Evolutionary conservation across 352 stramenopile species (phyloP), one percentile per base, ranked within the genome.

Genomic region (Phytophthora cactorum): DNA sequence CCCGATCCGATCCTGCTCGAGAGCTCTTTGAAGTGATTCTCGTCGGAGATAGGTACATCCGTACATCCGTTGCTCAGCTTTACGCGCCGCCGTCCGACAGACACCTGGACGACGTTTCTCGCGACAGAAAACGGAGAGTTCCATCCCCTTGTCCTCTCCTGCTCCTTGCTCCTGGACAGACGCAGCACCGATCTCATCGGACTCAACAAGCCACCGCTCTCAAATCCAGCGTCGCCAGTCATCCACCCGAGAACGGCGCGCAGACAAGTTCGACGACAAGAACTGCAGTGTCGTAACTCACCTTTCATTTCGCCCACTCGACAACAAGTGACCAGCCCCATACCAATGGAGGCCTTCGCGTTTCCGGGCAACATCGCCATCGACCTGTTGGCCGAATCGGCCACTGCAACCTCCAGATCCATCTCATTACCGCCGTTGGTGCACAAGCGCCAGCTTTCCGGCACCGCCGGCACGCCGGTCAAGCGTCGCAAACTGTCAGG

Each of bases 191-290:
- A 52, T 4, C 22, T 46, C 55, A 73, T 59, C 70, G 70, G 71
- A 78, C 66, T 75, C 71, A 78, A 73, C 68, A 77, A 73, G 59
- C 49, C 39, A 32, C 41, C 34, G 45, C 70, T 51, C 64, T 68
- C 70, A 77, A 74, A 77, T 77, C 70, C 47, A 63, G 67, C 58
- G 36, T 52, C 47, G 29, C 70, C 65, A 77, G 45, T 74, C 69
- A 73, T 70, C 66, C 11, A 63, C 56, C 12, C 28, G 28, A 15
- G 39, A 67, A 67, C 57, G 39, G 38, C 25, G 32, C 63, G 49
- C 52, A 68, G 64, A 60, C 44, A 60, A 57, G 38, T 52, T 46
- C 50, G 50, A 63, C 51, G 32, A 31, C 51, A 57, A 46, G 51
- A 57, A 46, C 46, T 63, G 36, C 50, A 63, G 50, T 58, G 55